phyloP scores from a whole-genome alignment of 129 eudicot species.

The Smallanthus sonchifolius region DNA sequence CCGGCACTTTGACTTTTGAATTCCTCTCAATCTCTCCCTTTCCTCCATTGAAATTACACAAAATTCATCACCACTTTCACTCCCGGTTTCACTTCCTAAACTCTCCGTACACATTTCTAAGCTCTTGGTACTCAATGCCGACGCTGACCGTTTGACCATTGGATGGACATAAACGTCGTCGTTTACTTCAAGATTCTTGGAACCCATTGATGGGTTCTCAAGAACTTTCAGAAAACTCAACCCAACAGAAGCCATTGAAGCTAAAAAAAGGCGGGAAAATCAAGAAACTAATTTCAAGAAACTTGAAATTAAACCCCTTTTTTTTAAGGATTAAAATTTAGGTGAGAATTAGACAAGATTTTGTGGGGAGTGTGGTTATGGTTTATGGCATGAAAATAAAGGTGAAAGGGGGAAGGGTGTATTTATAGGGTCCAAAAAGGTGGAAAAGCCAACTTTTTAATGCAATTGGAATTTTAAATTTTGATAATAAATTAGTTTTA shows the following conservation, averaged over 20 bases:
- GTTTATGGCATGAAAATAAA: constrained; percentile 36
- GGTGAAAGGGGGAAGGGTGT: constrained; percentile 41
- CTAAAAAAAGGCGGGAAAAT: constrained; percentile 18
- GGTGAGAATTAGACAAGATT: constrained; percentile 15
- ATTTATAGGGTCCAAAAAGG: constrained; percentile 53
- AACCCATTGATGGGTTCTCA: constrained; percentile 27
- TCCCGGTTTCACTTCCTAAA: constrained; percentile 78
- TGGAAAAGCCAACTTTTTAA: constrained; percentile 23
- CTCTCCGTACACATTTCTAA: constrained; percentile 94
- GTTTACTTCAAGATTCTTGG: constrained; percentile 14
- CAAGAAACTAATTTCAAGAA: constrained; percentile 11
- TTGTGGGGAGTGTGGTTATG: constrained; percentile 26
- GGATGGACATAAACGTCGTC: constrained; percentile 66
- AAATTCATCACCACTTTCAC: constrained; percentile 44
- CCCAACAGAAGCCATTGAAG: constrained; percentile 42
- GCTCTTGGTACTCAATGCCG: constrained; percentile 63
- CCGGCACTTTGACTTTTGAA: constrained; percentile 21
- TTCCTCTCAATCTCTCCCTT: constrained; percentile 17
- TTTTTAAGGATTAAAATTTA: background rate
- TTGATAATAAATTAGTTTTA: background rate
- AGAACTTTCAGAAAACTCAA: constrained; percentile 56
- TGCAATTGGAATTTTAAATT: constrained; percentile 32
- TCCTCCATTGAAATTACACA: constrained; percentile 20
- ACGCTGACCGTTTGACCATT: constrained; percentile 40
- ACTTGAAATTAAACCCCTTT: background rate